Evolutionary conservation across 495 filamentous ascomycete genomes (phyloP), one percentile per base, ranked within the genome.

Genomic region (Aspergillus homomorphus): DNA sequence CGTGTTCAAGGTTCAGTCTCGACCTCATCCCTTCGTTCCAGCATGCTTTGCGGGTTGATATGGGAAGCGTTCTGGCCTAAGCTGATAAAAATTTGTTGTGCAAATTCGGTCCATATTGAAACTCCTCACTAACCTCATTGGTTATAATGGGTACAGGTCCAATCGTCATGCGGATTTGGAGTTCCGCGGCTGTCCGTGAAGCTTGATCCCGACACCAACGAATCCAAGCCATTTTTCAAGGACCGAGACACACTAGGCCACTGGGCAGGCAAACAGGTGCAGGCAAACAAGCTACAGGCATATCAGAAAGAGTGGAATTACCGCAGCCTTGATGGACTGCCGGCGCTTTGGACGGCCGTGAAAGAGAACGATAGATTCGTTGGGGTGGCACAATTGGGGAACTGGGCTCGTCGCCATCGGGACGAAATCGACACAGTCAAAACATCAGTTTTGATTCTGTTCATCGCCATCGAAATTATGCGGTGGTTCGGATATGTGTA

Each of bases 111-210:
- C 51, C 33, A 53, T 28, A 23, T 38, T 14, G 16, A 28, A 10
- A 1, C 20, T 22, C 3, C 16, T 22, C 19, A 15, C 50, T 8
- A 22, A 44, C 42, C 16, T 45, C 3, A 4, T 18, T 1, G 18
- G 41, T 33, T 30, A 45, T 41, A 9, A 6, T 20, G 24, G 8
- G 19, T 41, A n/a, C 20, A 82, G 78, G 77, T 83, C 9, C 81
- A 84, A 75, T 82, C 78, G 18, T 80, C 78, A 10, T 86, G 83
- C 60, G 82, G 83, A 1, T 85, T 73, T 61, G 81, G 79, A 14
- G 82, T 86, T 3, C 82, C 84, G 0, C 62, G 57, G 8, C 43
- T 82, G 9, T 59, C 63, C 9, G 22, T 69, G 18, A 61, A 62
- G 6, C 61, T 57, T 51, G 60, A 70, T 20, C 51, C 62, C 33